These are phyloP conservation scores for Pezicula carpinea DNA, from an alignment of 2,329 filamentous ascomycete genomes.

Conservation along the genomic window DNA sequence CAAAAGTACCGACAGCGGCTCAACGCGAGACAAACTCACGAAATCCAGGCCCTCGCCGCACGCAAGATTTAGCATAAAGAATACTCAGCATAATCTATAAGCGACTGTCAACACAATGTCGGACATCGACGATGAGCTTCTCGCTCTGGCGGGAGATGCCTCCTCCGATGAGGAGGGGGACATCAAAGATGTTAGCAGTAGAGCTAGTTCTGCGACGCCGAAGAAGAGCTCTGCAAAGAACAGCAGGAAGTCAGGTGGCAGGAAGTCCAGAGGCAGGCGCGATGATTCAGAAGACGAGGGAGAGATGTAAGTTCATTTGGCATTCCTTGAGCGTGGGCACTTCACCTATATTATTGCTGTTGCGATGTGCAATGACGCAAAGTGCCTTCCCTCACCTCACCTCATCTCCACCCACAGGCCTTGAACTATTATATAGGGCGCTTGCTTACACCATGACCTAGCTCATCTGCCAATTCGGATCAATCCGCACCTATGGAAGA, in stretches of 20 bases:
- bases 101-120: slow-evolving; percentile 55
- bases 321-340: slow-evolving; percentile 8
- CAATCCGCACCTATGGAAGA: slow-evolving; percentile 87
- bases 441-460: slow-evolving; percentile 1
- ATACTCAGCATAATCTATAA: not conserved
- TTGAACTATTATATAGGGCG: too few species aligned
- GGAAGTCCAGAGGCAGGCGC: slow-evolving; percentile 38
- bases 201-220: slow-evolving; percentile 52
- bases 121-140: slow-evolving; percentile 87
- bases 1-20: too few species aligned
- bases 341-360: not conserved
- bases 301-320: slow-evolving; percentile 64
- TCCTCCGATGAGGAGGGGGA: slow-evolving; percentile 52
- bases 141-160: slow-evolving; percentile 83
- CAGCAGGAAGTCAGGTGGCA: slow-evolving; percentile 43
- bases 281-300: slow-evolving; percentile 72
- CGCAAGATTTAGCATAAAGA: slow-evolving; percentile 2
- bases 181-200: slow-evolving; percentile 41
- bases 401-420: too few species aligned
- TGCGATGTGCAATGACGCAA: too few species aligned
- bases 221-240: slow-evolving; percentile 34
- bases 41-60: not conserved
- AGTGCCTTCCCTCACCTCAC: too few species aligned
- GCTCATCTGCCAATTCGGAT: slow-evolving; percentile 65
- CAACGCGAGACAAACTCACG: too few species aligned